Base-by-base conservation (phyloP, 306 rosid species). In the Cucumis cinereus region DNA sequence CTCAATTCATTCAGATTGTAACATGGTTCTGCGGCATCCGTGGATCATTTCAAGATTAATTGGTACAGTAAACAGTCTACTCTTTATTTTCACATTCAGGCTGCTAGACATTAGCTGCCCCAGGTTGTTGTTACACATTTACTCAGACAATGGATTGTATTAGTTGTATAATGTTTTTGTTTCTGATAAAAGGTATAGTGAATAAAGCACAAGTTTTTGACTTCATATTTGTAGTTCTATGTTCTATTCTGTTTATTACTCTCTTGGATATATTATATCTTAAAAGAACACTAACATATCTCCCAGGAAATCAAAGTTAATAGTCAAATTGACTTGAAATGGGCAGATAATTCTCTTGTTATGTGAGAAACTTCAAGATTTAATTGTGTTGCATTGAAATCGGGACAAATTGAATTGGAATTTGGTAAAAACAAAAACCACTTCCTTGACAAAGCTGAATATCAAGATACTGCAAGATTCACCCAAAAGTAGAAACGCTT, bases 31-130 rank as follows among this genome's bases (percentile, higher is more conserved):
- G 59, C 20, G 26, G 59, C 59, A 10, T 49, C 57, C 14, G 75
- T 36, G 24, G 41, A 71, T 71, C 75, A 28, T 71, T 71, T 71
- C 58, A 71, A 71, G 43, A 71, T 71, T 71, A 71, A 71, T 71
- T 71, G 75, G 75, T 71, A 71, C 75, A 71, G 75, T 49, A 71
- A 71, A 71, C 75, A 49, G 41, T 71, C 75, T 22, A 69, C 74
- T 69, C 74, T 67, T 69, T 71, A 28, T 50, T 45, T 71, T 71
- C 41, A 71, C 75, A 71, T 49, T 71, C 36, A 71, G 75, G 75
- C 75, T 15, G 75, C 75, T 70, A 47, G 58, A 70, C 33, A 47
- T 45, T 26, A 10, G 75, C 75, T 47, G 73, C 23, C 75, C 41
- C 58, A 70, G 55, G 76, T 71, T 54, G 50, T 55, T 33, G 53